These are phyloP conservation scores for Neurospora sp. DNA, from an alignment of 495 filamentous ascomycete genomes.

Conservation along the genomic window DNA sequence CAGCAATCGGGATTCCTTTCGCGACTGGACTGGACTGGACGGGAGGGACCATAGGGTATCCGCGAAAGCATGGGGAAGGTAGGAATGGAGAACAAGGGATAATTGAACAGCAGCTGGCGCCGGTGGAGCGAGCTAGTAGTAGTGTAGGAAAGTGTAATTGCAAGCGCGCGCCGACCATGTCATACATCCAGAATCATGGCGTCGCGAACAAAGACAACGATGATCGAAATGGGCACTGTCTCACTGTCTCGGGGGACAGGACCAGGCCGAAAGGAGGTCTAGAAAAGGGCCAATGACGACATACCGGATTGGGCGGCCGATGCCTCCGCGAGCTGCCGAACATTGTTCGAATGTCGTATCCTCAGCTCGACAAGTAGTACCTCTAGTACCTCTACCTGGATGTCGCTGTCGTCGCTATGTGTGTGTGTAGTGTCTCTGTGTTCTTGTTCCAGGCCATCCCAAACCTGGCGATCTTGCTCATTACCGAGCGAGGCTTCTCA, in stretches of 20 bases:
- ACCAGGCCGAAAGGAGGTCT: neutral
- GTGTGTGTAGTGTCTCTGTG: neutral
- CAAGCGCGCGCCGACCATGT: neutral
- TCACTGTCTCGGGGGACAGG: neutral
- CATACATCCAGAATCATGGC: neutral
- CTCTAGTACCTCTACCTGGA: neutral
- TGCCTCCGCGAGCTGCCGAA: slow-evolving; percentile 35
- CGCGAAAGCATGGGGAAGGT: neutral
- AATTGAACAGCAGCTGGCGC: slow-evolving; percentile 1
- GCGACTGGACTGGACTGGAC: neutral
- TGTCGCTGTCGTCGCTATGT: neutral
- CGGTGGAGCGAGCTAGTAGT: neutral
- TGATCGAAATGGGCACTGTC: neutral
- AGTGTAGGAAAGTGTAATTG: neutral
- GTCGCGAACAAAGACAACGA: neutral
- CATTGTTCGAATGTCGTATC: slow-evolving; percentile 23
- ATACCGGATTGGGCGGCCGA: slow-evolving; percentile 35
- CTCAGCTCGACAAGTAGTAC: neutral
- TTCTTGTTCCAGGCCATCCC: neutral
- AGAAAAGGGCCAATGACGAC: slow-evolving; percentile 22
- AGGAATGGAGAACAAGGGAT: neutral
- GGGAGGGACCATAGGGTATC: neutral
- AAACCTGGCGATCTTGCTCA: neutral
- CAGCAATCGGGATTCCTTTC: slow-evolving; percentile 5
- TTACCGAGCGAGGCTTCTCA: neutral